These are phyloP conservation scores for Fusarium succisae DNA, from an alignment of 2,329 filamentous ascomycete species.

Conservation along the genomic window DNA sequence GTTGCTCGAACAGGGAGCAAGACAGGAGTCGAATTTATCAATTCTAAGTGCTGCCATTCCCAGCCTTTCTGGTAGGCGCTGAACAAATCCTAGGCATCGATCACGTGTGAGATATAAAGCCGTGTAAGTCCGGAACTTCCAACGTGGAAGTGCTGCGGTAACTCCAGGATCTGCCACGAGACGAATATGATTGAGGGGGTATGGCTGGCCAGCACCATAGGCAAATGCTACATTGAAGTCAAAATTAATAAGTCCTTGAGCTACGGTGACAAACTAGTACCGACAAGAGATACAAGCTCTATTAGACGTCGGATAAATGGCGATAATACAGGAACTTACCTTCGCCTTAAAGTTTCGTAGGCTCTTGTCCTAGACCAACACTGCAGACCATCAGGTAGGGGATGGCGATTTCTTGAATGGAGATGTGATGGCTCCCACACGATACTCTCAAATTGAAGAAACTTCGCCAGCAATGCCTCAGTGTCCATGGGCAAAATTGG, in stretches of 20 bases:
- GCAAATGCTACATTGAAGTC: background rate
- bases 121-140: background rate
- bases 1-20: background rate
- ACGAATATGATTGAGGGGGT: background rate
- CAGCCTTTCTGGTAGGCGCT: background rate
- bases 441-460: background rate
- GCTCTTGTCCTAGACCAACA: background rate
- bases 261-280: background rate
- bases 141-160: background rate
- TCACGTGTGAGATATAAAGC: background rate
- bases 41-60: background rate
- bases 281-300: background rate
- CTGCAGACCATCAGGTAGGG: background rate
- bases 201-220: background rate
- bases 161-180: background rate
- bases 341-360: background rate
- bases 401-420: background rate
- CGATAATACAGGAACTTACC: background rate
- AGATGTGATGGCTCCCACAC: background rate
- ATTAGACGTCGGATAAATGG: background rate
- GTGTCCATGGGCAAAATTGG: background rate
- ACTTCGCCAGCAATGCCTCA: background rate
- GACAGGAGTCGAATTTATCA: background rate
- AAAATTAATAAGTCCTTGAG: background rate
- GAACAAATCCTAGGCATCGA: background rate